These are phyloP conservation scores for Calocybe cyanea DNA, from an alignment of 768 basidiomycete genomes.

Conservation along the genomic window DNA sequence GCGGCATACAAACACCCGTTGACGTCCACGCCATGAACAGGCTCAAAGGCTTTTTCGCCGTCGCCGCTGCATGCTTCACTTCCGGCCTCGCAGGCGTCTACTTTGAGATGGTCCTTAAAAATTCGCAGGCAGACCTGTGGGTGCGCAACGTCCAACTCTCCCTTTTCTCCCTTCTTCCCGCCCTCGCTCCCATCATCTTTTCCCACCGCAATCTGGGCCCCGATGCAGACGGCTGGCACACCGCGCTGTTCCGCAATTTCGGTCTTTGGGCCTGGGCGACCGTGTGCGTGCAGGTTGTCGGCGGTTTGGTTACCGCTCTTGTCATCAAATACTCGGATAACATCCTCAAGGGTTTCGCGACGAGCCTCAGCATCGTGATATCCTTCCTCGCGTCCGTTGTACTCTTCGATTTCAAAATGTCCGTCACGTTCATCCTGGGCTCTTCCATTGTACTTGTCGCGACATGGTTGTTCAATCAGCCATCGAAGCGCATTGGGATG, in stretches of 20 bases:
- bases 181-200: constrained; percentile 73
- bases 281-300: constrained; percentile 84
- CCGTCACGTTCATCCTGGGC: constrained; percentile 81
- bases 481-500: constrained; percentile 26
- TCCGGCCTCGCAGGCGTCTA: constrained; percentile 97
- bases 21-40: constrained; percentile 66
- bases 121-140: constrained; percentile 88
- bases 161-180: constrained; percentile 89
- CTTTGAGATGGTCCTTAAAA: constrained; percentile 97
- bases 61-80: constrained; percentile 88
- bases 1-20: constrained; percentile 17
- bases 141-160: constrained; percentile 95
- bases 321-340: constrained; percentile 98
- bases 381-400: constrained; percentile 91
- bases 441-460: constrained; percentile 79
- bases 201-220: constrained; percentile 31
- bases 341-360: constrained; percentile 93
- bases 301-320: constrained; percentile 89
- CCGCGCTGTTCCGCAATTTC: constrained; percentile 76
- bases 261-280: constrained; percentile 96
- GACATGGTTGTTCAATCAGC: constrained; percentile 92
- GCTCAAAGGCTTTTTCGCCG: constrained; percentile 84
- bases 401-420: constrained; percentile 87
- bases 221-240: constrained; percentile 31
- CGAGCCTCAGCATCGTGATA: constrained; percentile 89